Conservation (phyloP, 768 basidiomycete genomes). For the Boletus tylopilopsis region DNA sequence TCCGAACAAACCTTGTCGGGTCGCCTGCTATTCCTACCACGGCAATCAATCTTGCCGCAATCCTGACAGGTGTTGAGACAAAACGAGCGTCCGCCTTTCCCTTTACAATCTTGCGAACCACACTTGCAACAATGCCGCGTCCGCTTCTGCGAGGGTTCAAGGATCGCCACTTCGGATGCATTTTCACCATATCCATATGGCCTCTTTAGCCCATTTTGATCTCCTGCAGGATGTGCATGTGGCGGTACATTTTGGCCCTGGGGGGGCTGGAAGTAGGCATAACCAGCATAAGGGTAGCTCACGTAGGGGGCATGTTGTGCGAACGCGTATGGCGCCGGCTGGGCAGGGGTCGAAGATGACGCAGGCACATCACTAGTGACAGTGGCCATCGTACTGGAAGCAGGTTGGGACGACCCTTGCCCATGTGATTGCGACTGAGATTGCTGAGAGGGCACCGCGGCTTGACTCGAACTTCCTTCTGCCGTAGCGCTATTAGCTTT, state of each 20-base stretch:
- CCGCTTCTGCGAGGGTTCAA: constrained; percentile 49
- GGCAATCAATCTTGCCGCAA: constrained; percentile 77
- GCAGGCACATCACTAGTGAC: constrained; percentile 17
- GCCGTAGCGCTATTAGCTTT: constrained; percentile 49
- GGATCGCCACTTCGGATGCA: constrained; percentile 24
- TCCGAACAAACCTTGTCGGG: constrained; percentile 74
- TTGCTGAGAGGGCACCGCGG: constrained; percentile 19
- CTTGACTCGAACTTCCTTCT: constrained; percentile 27
- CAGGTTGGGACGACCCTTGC: constrained; percentile 17
- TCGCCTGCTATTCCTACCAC: constrained; percentile 70
- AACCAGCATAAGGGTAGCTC: constrained; percentile 33
- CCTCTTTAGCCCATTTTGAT: constrained; percentile 29
- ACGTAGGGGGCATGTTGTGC: constrained; percentile 32
- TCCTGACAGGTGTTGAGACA: constrained; percentile 76
- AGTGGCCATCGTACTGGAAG: constrained; percentile 18
- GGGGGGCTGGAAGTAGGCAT: constrained; percentile 32
- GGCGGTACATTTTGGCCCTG: constrained; percentile 22
- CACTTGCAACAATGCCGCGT: constrained; percentile 83
- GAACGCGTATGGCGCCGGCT: constrained; percentile 30
- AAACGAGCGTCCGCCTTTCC: constrained; percentile 73
- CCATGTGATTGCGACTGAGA: constrained; percentile 20
- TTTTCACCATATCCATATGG: constrained; percentile 27
- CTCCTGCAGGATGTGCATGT: constrained; percentile 22
- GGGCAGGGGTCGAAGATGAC: constrained; percentile 21
- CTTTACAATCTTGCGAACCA: constrained; percentile 77